A percentile compares a stretch with the other conserved stretches of the same genome.
These are phyloP conservation scores for Pseudogymnoascus sp. DNA, from an alignment of 2,329 filamentous ascomycete species.

Conservation along the genomic window DNA sequence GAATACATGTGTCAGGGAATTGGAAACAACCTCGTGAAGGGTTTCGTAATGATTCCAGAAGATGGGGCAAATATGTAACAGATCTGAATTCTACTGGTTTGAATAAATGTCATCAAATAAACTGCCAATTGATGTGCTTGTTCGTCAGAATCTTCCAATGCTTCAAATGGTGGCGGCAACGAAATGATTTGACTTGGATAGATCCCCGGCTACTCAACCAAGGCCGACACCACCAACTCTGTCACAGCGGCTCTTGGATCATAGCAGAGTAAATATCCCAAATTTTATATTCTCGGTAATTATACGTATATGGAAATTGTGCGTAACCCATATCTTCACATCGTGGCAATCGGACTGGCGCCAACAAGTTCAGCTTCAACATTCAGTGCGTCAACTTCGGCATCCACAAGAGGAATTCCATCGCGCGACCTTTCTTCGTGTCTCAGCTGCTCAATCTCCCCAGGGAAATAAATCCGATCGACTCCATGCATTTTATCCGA, in stretches of 20 bases:
- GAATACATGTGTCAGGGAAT: conserved; percentile 12
- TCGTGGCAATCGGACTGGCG: conserved; percentile 12
- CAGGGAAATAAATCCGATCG: conserved; percentile 52
- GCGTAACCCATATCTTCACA: not conserved
- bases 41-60: not conserved
- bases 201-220: not conserved
- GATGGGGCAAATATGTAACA: not conserved
- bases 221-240: not conserved
- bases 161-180: not conserved
- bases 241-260: not conserved
- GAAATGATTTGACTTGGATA: not conserved
- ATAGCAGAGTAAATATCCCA: not conserved
- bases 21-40: not conserved
- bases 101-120: not conserved
- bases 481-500: conserved; percentile 47
- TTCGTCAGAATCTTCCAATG: not conserved
- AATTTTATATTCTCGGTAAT: not conserved
- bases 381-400: conserved; percentile 48
- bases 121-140: not conserved
- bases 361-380: conserved; percentile 41
- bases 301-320: not conserved
- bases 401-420: conserved; percentile 51
- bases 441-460: conserved; percentile 51
- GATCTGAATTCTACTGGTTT: not conserved
- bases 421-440: conserved; percentile 42